These are phyloP conservation scores for Clavispora vitiphila DNA, from an alignment of 805 yeast species.

Conservation along the genomic window DNA sequence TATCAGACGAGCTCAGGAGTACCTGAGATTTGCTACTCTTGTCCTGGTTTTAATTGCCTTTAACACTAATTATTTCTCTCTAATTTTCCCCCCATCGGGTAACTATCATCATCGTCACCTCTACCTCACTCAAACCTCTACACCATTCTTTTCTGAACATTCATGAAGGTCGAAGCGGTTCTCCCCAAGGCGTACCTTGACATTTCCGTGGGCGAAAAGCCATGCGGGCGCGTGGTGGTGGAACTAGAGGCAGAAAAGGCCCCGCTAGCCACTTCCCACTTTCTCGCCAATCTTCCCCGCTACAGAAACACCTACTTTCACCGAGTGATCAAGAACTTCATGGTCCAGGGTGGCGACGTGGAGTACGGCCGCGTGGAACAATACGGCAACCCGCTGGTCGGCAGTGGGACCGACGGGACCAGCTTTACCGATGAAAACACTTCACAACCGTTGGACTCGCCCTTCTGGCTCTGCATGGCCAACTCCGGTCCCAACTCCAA, in stretches of 20 bases:
- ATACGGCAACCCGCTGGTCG: constrained; percentile 25
- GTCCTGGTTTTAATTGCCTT: no score
- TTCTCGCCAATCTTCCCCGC: constrained; percentile 35
- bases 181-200: constrained; percentile 45
- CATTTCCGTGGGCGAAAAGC: constrained; percentile 37
- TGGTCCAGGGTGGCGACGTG: constrained; percentile 66
- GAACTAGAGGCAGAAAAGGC: constrained; percentile 48
- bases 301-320: constrained; percentile 50
- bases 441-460: constrained; percentile 36
- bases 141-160: neutral
- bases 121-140: neutral
- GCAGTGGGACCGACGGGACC: constrained; percentile 30
- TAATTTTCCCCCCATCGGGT: no score
- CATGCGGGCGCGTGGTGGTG: constrained; percentile 57
- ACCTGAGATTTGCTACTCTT: no score
- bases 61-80: no score
- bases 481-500: constrained; percentile 49
- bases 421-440: constrained; percentile 50
- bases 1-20: no score
- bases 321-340: constrained; percentile 61
- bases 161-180: constrained; percentile 29
- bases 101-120: neutral
- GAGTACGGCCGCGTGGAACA: constrained; percentile 29
- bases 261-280: constrained; percentile 52
- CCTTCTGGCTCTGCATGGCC: constrained; percentile 61